Evolutionary conservation across 768 basidiomycete genomes (phyloP).

Genomic region (Suillus brevipes): DNA sequence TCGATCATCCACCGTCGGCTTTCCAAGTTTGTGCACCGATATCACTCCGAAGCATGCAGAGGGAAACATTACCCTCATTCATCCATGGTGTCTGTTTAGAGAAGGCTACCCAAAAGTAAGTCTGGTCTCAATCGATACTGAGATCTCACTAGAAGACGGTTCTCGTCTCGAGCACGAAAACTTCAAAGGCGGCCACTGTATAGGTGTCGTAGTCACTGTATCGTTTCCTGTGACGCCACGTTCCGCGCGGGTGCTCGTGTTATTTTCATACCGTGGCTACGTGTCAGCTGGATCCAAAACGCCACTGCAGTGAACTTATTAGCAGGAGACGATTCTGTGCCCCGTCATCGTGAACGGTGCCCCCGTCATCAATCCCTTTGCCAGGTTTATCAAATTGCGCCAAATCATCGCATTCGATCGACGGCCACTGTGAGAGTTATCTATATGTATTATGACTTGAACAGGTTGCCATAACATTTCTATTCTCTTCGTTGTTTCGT

Average conservation of each 20-base stretch:
- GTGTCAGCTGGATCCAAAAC: not conserved
- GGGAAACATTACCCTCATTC: not conserved
- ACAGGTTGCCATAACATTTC: not conserved
- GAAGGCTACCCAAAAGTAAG: not conserved
- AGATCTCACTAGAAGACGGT: not conserved
- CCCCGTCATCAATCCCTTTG: not conserved
- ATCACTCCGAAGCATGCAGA: not conserved
- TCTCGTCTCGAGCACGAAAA: not conserved
- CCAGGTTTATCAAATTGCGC: not conserved
- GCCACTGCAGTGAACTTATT: not conserved
- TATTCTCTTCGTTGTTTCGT: slow-evolving; percentile 1
- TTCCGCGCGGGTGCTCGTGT: not conserved
- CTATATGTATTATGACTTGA: not conserved
- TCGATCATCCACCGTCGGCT: not conserved
- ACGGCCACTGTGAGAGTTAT: too few relatives aligned
- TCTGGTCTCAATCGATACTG: not conserved
- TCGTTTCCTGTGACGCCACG: not conserved
- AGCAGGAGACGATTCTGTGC: not conserved
- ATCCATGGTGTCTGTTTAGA: not conserved
- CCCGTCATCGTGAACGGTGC: not conserved
- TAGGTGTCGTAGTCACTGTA: not conserved
- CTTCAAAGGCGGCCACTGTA: not conserved
- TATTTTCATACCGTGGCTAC: not conserved
- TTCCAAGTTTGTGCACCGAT: not conserved
- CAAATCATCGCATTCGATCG: too few relatives aligned